Conservation (phyloP, 352 stramenopile genomes). For the Pythium brassicae region DNA sequence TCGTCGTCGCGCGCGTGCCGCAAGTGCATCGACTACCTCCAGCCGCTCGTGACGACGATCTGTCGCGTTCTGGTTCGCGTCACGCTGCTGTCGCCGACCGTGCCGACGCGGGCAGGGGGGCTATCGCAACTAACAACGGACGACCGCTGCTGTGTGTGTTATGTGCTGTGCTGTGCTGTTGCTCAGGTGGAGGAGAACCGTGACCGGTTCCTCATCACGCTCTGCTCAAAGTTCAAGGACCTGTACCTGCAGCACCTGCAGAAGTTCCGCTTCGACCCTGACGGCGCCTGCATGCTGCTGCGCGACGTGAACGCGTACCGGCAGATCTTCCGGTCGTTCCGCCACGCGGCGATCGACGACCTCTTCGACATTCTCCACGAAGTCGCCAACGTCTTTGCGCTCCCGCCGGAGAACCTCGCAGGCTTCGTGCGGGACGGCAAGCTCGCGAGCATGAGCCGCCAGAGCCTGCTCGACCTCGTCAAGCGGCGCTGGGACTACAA, state of each 20-base stretch:
- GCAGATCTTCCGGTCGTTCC: conserved; percentile 52
- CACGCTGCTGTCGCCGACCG: background rate
- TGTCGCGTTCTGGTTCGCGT: conserved; percentile 48
- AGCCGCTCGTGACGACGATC: conserved; percentile 49
- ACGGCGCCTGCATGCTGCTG: conserved; percentile 78
- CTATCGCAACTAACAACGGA: too few species aligned
- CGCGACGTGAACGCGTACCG: conserved; percentile 74
- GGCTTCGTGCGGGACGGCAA: conserved; percentile 76
- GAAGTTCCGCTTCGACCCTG: conserved; percentile 76
- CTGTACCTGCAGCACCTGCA: conserved; percentile 70
- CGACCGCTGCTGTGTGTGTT: background rate
- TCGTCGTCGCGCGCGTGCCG: conserved; percentile 66
- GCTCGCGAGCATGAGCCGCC: conserved; percentile 52
- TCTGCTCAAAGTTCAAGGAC: conserved; percentile 64
- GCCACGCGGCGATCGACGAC: conserved; percentile 45
- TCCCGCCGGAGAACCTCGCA: conserved; percentile 70
- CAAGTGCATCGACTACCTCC: conserved; percentile 66
- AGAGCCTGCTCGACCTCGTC: conserved; percentile 57
- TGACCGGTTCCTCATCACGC: conserved; percentile 48
- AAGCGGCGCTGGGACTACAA: conserved; percentile 85
- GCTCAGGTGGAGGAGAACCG: conserved; percentile 59
- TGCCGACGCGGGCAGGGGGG: too few species aligned
- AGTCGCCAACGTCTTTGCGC: conserved; percentile 77
- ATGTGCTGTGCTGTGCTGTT: background rate
- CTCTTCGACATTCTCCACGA: conserved; percentile 78